A percentile compares a stretch with the other conserved stretches of the same genome.
phyloP scores from a whole-genome alignment of 139 green algal species.

The Helicosporidium sp. region DNA sequence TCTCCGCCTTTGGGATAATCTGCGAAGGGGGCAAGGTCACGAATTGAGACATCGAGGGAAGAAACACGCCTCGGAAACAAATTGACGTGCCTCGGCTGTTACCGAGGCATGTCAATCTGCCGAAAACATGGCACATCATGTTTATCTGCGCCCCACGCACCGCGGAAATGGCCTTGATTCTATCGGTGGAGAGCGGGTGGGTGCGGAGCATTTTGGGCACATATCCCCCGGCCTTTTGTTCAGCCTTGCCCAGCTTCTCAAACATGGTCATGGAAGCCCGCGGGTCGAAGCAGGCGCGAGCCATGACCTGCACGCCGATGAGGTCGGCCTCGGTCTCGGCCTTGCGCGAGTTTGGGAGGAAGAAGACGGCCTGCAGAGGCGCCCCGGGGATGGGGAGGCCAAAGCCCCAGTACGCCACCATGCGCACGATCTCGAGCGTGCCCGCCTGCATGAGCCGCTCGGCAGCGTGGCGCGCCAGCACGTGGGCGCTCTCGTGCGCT shows the following conservation, averaged over 20 bases:
- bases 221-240: constrained; percentile 7
- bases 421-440: neutral
- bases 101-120: too few relatives aligned
- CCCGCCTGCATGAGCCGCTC: constrained; percentile 23
- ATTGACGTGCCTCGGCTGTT: too few relatives aligned
- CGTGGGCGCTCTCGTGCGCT: constrained; percentile 62
- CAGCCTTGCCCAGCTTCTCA: constrained; percentile 14
- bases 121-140: too few relatives aligned
- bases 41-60: too few relatives aligned
- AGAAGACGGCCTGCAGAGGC: constrained; percentile 21
- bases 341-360: constrained; percentile 39
- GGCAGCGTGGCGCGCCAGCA: constrained; percentile 47
- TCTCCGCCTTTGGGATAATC: too few relatives aligned
- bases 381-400: constrained; percentile 25
- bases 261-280: neutral
- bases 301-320: constrained; percentile 43
- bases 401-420: constrained; percentile 17
- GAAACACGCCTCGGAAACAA: too few relatives aligned
- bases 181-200: constrained; percentile 45
- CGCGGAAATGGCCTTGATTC: too few relatives aligned
- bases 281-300: neutral
- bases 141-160: too few relatives aligned
- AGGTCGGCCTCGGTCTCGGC: constrained; percentile 58
- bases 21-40: too few relatives aligned
- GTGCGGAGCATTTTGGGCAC: constrained; percentile 49